phyloP scores from a whole-genome alignment of 1,139 yeast species.

The Dujonia santamariae region DNA sequence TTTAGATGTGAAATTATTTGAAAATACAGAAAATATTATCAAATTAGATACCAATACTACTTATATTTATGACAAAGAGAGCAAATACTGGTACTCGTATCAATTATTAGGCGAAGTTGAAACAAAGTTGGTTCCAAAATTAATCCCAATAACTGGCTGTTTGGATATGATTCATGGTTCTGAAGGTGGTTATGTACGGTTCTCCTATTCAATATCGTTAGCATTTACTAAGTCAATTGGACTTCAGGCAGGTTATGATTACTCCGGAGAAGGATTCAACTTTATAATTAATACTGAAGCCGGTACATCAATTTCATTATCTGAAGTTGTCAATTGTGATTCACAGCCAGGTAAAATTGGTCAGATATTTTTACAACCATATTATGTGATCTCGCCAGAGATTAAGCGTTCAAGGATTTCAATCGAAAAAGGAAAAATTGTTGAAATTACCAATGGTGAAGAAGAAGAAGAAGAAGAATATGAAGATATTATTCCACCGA shows the following conservation, averaged over 20 bases:
- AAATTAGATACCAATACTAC: conserved; percentile 10
- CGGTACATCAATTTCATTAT: conserved; percentile 10
- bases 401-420: conserved; percentile 10
- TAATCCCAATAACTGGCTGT: conserved; percentile 11
- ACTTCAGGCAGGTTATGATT: conserved; percentile 5
- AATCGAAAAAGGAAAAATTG: conserved; percentile 10
- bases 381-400: conserved; percentile 12
- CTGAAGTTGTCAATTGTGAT: conserved; percentile 14
- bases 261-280: conserved; percentile 8
- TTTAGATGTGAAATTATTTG: background rate
- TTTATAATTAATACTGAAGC: conserved; percentile 12
- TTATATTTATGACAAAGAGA: conserved; percentile 13
- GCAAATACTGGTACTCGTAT: conserved; percentile 14
- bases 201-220: conserved; percentile 2
- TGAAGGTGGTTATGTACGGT: conserved; percentile 6
- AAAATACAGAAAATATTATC: conserved; percentile 9
- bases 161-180: conserved; percentile 9
- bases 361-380: conserved; percentile 14
- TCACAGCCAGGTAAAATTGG: conserved; percentile 16
- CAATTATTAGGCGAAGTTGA: conserved; percentile 7
- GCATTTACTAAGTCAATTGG: conserved; percentile 1
- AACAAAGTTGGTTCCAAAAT: conserved; percentile 6
- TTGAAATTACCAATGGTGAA: conserved; percentile 4
- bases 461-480: conserved; percentile 8
- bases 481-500: conserved; percentile 2